Conservation (phyloP, 805 yeast genomes). For the Starmera quercuum region DNA sequence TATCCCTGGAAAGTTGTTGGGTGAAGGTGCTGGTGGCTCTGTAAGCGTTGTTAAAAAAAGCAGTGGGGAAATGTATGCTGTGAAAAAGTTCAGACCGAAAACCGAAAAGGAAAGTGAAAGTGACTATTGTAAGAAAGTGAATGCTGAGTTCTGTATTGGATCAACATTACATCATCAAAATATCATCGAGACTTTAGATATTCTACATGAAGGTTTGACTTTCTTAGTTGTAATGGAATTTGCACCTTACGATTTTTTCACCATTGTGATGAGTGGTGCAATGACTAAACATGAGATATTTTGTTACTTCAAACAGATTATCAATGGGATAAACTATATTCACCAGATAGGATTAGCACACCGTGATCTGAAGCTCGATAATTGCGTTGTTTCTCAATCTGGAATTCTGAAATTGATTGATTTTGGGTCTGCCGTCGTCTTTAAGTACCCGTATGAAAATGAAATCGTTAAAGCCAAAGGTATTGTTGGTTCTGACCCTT, state of each 20-base stretch:
- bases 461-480: constrained; percentile 67
- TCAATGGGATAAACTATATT: constrained; percentile 65
- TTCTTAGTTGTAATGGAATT: constrained; percentile 86
- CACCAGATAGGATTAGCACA: constrained; percentile 86
- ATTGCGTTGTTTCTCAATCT: constrained; percentile 70
- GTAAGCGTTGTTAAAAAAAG: constrained; percentile 69
- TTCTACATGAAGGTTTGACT: constrained; percentile 57
- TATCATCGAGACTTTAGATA: constrained; percentile 72
- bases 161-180: constrained; percentile 73
- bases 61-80: constrained; percentile 66
- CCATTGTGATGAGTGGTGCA: constrained; percentile 83
- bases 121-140: constrained; percentile 71
- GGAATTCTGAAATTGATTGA: constrained; percentile 87
- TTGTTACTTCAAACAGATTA: constrained; percentile 80
- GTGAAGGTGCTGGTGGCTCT: constrained; percentile 93
- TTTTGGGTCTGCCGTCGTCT: constrained; percentile 88
- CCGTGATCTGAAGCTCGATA: constrained; percentile 86
- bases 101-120: constrained; percentile 51
- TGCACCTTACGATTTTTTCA: constrained; percentile 86
- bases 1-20: constrained; percentile 63
- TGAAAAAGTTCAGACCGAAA: constrained; percentile 75
- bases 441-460: constrained; percentile 54
- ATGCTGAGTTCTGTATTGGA: constrained; percentile 78
- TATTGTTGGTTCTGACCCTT: constrained; percentile 93
- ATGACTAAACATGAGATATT: constrained; percentile 63